Percentiles rank a stretch among this genome's conserved stretches.
Conservation (phyloP, 371 early-diverging fungal species). For the Mortierella sp. region DNA sequence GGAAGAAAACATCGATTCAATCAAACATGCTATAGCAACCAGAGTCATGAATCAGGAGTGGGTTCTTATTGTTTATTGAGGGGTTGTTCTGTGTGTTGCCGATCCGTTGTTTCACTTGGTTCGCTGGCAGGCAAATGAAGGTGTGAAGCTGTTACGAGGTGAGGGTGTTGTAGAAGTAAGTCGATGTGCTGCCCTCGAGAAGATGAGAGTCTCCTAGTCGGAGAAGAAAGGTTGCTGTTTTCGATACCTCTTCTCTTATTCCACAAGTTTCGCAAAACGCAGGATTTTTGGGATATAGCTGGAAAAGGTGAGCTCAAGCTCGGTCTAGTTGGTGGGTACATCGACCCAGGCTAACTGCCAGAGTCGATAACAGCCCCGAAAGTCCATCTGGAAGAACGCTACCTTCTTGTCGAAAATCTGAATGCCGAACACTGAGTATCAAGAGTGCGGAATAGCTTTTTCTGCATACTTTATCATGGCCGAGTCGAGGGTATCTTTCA, state of each 20-base stretch:
- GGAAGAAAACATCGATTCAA: too few relatives aligned
- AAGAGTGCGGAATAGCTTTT: not conserved
- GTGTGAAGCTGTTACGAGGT: conserved; percentile 1
- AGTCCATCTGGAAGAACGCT: conserved; percentile 3
- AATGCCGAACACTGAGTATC: conserved; percentile 2
- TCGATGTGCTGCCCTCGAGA: conserved; percentile 1
- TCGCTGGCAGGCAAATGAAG: not conserved
- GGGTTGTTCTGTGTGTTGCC: conserved; percentile 2
- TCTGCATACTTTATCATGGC: conserved; percentile 1
- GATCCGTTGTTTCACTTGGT: not conserved
- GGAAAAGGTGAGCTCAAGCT: not conserved
- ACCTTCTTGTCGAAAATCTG: not conserved
- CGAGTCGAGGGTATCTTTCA: conserved; percentile 5
- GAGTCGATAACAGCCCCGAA: not conserved
- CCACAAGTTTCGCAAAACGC: conserved; percentile 3
- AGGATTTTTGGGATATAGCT: not conserved
- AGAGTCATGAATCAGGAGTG: too few relatives aligned
- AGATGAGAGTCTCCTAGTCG: not conserved
- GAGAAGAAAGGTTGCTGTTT: not conserved
- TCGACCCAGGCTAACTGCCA: not conserved
- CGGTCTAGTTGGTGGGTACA: not conserved
- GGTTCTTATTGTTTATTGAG: too few relatives aligned
- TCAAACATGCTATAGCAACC: too few relatives aligned
- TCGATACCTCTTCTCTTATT: not conserved
- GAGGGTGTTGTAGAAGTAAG: conserved; percentile 3